Evolutionary conservation across 108 stramenopile genomes (phyloP).

Genomic region (Fragilariopsis cylindrus): DNA sequence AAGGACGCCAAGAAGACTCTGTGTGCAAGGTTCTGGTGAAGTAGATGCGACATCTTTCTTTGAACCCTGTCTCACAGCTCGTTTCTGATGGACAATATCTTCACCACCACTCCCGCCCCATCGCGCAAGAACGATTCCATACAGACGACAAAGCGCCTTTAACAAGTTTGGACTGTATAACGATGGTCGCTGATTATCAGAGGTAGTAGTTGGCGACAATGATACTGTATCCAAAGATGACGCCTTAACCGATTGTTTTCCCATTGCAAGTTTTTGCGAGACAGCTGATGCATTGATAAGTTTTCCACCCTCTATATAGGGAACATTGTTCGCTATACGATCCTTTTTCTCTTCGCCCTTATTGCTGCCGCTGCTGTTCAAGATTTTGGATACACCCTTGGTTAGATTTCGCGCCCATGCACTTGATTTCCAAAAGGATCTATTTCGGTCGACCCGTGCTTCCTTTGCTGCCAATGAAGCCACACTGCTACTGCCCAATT

Average conservation of each 20-base stretch:
- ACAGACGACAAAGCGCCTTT: conserved; percentile 44
- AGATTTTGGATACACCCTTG: conserved; percentile 42
- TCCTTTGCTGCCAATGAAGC: conserved; percentile 77
- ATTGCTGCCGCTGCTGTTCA: conserved; percentile 31
- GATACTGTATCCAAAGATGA: background rate
- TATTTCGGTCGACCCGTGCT: conserved; percentile 72
- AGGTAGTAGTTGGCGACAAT: background rate
- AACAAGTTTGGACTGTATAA: conserved; percentile 33
- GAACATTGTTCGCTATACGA: background rate
- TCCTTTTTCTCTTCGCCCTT: conserved; percentile 26
- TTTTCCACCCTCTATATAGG: conserved; percentile 16
- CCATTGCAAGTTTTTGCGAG: conserved; percentile 62
- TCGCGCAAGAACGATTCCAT: conserved; percentile 75
- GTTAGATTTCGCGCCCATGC: conserved; percentile 75
- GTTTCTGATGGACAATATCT: conserved; percentile 35
- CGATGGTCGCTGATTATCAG: background rate
- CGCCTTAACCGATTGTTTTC: conserved; percentile 6
- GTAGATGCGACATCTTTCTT: conserved; percentile 47
- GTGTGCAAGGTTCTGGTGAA: conserved; percentile 59
- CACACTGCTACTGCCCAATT: conserved; percentile 51
- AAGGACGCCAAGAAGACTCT: conserved; percentile 67
- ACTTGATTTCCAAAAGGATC: conserved; percentile 73
- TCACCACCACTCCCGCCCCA: conserved; percentile 84
- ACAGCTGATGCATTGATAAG: conserved; percentile 68
- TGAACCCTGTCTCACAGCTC: conserved; percentile 23